A percentile compares a stretch with the other conserved stretches of the same genome.
phyloP scores from a whole-genome alignment of 768 basidiomycete genomes.

The Boletus vinaceobasis region DNA sequence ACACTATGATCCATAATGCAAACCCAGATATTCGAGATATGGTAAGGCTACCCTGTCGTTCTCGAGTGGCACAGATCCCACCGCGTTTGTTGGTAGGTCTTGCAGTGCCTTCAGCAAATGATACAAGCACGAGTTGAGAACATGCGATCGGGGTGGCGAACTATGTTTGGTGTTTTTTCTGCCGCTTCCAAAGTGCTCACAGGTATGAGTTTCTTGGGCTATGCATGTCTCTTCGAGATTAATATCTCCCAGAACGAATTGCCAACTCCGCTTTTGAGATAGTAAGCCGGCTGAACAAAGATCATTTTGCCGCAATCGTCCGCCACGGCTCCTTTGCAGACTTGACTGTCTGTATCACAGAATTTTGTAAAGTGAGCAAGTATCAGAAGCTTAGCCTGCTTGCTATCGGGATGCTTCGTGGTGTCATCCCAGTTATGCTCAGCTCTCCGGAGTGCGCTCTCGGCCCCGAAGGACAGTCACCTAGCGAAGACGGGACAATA shows the following conservation, averaged over 20 bases:
- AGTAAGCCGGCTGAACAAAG: slow-evolving; percentile 84
- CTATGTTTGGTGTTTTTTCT: slow-evolving; percentile 98
- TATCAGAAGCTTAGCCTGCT: slow-evolving; percentile 97
- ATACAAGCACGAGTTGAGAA: slow-evolving; percentile 92
- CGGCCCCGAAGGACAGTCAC: slow-evolving; percentile 30
- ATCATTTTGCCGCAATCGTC: slow-evolving; percentile 89
- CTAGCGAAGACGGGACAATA: slow-evolving; percentile 83
- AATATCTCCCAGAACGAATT: slow-evolving; percentile 64
- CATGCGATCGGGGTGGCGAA: slow-evolving; percentile 97
- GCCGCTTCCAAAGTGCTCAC: slow-evolving; percentile 92
- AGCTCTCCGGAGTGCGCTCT: slow-evolving; percentile 66
- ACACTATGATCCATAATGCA: slow-evolving; percentile 95
- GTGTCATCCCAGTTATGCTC: slow-evolving; percentile 90
- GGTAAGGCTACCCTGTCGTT: slow-evolving; percentile 43
- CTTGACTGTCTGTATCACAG: slow-evolving; percentile 94
- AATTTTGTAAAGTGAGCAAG: slow-evolving; percentile 99
- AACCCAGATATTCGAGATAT: slow-evolving; percentile 96
- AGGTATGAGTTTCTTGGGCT: slow-evolving; percentile 42
- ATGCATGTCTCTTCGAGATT: not conserved
- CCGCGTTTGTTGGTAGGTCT: slow-evolving; percentile 51
- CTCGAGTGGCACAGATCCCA: not conserved
- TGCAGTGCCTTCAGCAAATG: slow-evolving; percentile 99
- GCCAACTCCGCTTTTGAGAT: slow-evolving; percentile 94
- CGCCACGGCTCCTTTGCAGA: slow-evolving; percentile 94
- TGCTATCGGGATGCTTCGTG: slow-evolving; percentile 95